Evolutionary conservation across 163 green algal species (phyloP).

Genomic region (Chlorella variabilis): DNA sequence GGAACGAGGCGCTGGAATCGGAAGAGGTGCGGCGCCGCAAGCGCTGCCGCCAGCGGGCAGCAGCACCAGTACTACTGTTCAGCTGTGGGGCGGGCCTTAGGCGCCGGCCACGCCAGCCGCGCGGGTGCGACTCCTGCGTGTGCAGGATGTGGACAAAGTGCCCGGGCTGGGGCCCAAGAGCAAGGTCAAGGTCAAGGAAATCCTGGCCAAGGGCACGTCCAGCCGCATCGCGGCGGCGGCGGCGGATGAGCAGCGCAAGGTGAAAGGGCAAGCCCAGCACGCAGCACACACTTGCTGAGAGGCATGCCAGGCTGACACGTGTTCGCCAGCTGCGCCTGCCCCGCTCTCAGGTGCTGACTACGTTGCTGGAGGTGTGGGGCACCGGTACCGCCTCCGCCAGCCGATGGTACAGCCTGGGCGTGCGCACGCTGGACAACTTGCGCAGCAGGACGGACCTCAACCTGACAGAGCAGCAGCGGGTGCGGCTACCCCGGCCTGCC

Average conservation of each 20-base stretch:
- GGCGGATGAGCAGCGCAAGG: slow-evolving; percentile 19
- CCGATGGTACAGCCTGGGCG: slow-evolving; percentile 65
- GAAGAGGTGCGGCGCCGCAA: background rate
- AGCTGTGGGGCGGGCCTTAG: too few relatives aligned
- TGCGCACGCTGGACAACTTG: slow-evolving; percentile 58
- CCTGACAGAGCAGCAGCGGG: slow-evolving; percentile 63
- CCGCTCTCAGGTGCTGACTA: slow-evolving; percentile 6
- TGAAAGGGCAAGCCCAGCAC: too few relatives aligned
- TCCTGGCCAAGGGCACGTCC: slow-evolving; percentile 49
- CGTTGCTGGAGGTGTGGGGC: slow-evolving; percentile 72
- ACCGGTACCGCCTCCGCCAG: slow-evolving; percentile 52
- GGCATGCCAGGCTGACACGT: too few relatives aligned
- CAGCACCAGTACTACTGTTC: too few relatives aligned
- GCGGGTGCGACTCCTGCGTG: too few relatives aligned
- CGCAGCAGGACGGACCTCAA: slow-evolving; percentile 8
- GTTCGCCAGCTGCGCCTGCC: background rate
- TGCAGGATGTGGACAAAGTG: background rate
- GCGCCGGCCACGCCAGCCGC: too few relatives aligned
- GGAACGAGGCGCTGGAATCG: background rate
- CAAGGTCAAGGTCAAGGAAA: slow-evolving; percentile 56
- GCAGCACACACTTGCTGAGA: background rate
- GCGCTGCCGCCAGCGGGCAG: too few relatives aligned
- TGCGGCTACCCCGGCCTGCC: background rate
- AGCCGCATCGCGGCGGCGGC: slow-evolving; percentile 2
- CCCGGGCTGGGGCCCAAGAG: slow-evolving; percentile 45